These are phyloP conservation scores for Pueraria montana DNA, from an alignment of 306 rosid genomes.

Conservation along the genomic window DNA sequence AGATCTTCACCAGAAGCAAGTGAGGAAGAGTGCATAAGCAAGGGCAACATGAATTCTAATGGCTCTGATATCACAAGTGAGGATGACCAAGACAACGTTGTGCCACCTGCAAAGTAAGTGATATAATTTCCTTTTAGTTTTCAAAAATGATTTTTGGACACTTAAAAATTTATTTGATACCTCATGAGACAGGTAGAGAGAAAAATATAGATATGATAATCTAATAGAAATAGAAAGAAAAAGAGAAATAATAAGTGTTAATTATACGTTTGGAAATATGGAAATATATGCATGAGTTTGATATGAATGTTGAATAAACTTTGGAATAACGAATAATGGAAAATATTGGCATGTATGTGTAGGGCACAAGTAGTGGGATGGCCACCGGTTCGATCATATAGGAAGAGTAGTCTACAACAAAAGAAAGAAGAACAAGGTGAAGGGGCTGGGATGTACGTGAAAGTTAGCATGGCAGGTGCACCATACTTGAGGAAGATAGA, in stretches of 20 bases:
- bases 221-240: too few relatives aligned
- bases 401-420: constrained; percentile 66
- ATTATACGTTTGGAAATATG: too few relatives aligned
- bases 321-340: background rate
- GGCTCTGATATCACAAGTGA: constrained; percentile 27
- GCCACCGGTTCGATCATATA: constrained; percentile 83
- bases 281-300: too few relatives aligned
- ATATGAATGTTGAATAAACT: too few relatives aligned
- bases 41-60: background rate
- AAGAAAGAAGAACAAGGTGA: constrained; percentile 47
- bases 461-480: constrained; percentile 93
- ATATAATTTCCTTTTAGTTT: background rate
- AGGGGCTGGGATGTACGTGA: constrained; percentile 64
- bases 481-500: constrained; percentile 88
- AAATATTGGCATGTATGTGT: constrained; percentile 53
- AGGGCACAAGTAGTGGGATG: constrained; percentile 92
- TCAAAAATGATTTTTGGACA: too few relatives aligned
- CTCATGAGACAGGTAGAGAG: too few relatives aligned
- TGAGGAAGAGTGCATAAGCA: constrained; percentile 39
- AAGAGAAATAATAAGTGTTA: too few relatives aligned
- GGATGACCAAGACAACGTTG: constrained; percentile 3
- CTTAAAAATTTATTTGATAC: too few relatives aligned
- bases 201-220: too few relatives aligned
- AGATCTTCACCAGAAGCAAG: constrained; percentile 60
- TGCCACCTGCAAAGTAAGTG: constrained; percentile 71